Evolutionary conservation across 2,329 filamentous ascomycete species (phyloP).

Genomic region (Alternaria viburni): DNA sequence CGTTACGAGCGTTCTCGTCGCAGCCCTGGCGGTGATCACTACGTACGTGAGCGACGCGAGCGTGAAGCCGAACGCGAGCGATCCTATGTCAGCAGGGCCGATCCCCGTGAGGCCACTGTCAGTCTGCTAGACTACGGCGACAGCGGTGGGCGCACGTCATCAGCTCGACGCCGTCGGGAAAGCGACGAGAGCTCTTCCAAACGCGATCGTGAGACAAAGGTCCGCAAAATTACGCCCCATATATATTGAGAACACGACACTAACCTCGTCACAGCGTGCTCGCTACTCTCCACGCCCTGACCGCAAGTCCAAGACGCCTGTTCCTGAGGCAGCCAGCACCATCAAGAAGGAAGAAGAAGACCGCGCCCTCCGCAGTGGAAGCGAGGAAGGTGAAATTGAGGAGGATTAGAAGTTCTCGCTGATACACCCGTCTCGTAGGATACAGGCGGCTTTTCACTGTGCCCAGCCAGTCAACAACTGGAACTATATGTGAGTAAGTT

Average conservation of each 20-base stretch:
- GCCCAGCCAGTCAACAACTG: not conserved
- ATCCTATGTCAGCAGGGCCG: conserved; percentile 77
- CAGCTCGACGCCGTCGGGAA: conserved; percentile 73
- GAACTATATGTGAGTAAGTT: conserved; percentile 12
- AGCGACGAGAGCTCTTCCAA: conserved; percentile 63
- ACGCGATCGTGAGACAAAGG: conserved; percentile 54
- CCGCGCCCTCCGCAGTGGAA: conserved; percentile 77
- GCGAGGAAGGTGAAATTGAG: conserved; percentile 98
- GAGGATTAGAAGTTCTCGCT: conserved; percentile 60
- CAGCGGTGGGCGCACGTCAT: conserved; percentile 57
- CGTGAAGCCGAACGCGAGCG: conserved; percentile 90
- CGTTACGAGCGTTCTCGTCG: conserved; percentile 60
- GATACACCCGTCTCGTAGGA: conserved; percentile 4
- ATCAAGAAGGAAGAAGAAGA: conserved; percentile 61
- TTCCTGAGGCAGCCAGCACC: conserved; percentile 29
- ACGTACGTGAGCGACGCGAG: conserved; percentile 85
- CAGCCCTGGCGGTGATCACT: conserved; percentile 66
- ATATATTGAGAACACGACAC: conserved; percentile 3
- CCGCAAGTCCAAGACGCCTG: conserved; percentile 63
- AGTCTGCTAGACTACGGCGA: conserved; percentile 94
- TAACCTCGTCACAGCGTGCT: conserved; percentile 40
- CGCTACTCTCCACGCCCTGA: conserved; percentile 63
- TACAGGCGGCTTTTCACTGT: not conserved
- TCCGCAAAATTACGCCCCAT: conserved; percentile 27
- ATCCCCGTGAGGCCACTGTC: conserved; percentile 73